phyloP scores from a whole-genome alignment of 768 basidiomycete species.

The Suillus paluster region DNA sequence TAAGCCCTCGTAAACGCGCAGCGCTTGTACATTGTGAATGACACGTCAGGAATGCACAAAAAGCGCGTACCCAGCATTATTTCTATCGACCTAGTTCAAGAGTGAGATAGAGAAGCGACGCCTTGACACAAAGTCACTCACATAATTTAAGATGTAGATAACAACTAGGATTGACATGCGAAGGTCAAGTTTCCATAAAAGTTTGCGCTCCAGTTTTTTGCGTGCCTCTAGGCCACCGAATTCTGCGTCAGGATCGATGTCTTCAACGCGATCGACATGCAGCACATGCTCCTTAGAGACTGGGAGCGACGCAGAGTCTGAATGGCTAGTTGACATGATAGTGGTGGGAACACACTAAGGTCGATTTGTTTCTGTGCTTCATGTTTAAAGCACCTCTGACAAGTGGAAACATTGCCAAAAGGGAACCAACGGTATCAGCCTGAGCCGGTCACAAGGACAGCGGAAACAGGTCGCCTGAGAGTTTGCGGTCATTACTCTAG shows the following conservation, averaged over 20 bases:
- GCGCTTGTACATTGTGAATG: slow-evolving; percentile 45
- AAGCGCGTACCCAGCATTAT: slow-evolving; percentile 61
- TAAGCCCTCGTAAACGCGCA: slow-evolving; percentile 70
- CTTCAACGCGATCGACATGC: background rate
- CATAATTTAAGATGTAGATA: slow-evolving; percentile 44
- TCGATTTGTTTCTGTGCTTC: background rate
- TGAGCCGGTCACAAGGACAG: background rate
- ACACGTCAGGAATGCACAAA: background rate
- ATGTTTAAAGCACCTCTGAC: background rate
- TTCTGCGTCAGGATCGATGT: slow-evolving; percentile 41
- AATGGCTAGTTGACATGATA: slow-evolving; percentile 17
- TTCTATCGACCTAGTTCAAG: slow-evolving; percentile 62
- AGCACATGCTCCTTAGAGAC: slow-evolving; percentile 11
- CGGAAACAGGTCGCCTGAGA: background rate
- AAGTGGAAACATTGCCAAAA: background rate
- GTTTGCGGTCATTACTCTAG: background rate
- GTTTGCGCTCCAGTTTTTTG: slow-evolving; percentile 51
- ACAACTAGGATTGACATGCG: slow-evolving; percentile 57
- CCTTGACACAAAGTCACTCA: slow-evolving; percentile 13
- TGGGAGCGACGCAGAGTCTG: slow-evolving; percentile 9
- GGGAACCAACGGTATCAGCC: background rate
- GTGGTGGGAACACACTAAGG: background rate
- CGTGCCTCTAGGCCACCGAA: slow-evolving; percentile 54
- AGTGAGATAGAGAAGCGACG: background rate
- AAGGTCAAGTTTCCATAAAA: slow-evolving; percentile 59